Conservation (phyloP, 345 rosid genomes). For the Brassica cretica region DNA sequence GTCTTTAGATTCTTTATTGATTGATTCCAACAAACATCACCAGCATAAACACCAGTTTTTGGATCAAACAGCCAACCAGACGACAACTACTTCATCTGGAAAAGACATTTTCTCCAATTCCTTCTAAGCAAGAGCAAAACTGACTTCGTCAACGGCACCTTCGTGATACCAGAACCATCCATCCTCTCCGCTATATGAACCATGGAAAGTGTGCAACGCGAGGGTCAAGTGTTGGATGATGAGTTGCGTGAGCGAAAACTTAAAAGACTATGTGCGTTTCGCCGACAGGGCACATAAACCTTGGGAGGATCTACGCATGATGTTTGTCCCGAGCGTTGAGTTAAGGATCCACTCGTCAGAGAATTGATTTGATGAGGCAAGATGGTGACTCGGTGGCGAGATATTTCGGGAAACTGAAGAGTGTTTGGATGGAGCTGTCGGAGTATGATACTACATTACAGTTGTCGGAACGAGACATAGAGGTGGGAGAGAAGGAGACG, state of each 20-base stretch:
- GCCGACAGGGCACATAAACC: background rate
- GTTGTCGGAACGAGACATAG: background rate
- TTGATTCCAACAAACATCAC: too few relatives aligned
- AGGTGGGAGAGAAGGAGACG: slow-evolving; percentile 19
- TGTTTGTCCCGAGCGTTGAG: background rate
- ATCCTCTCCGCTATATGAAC: background rate
- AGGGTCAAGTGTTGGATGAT: background rate
- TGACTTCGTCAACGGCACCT: too few relatives aligned
- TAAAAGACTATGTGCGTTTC: background rate
- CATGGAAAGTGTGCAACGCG: background rate
- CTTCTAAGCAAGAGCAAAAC: too few relatives aligned
- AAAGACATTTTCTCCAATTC: too few relatives aligned
- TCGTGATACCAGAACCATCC: too few relatives aligned
- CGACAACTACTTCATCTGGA: too few relatives aligned
- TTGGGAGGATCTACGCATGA: background rate
- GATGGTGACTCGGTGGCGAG: background rate
- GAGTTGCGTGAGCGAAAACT: background rate
- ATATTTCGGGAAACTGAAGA: background rate
- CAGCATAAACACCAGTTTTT: too few relatives aligned
- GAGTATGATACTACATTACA: background rate
- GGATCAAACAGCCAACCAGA: too few relatives aligned
- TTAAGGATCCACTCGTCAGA: slow-evolving; percentile 6
- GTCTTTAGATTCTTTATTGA: too few relatives aligned
- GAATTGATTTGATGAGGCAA: slow-evolving; percentile 4
- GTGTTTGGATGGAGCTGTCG: slow-evolving; percentile 6